Percentiles rank a stretch among this genome's conserved stretches.
phyloP scores from a whole-genome alignment of 2,329 filamentous ascomycete species.

The Arthroderma sp. region DNA sequence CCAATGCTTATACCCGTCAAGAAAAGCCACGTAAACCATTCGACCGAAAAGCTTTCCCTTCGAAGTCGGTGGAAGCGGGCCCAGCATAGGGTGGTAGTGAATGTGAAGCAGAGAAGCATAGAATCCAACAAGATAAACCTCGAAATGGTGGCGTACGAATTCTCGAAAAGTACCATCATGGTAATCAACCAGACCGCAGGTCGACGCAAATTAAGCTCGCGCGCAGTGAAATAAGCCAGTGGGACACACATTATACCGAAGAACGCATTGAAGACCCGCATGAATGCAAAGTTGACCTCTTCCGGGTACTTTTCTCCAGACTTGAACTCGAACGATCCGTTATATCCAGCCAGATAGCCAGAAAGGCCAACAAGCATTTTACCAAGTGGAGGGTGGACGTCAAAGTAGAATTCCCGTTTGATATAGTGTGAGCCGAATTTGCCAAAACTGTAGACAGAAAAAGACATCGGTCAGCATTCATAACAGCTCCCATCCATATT shows the following conservation, averaged over 20 bases:
- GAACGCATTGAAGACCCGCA: conserved; percentile 92
- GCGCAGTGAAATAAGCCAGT: conserved; percentile 87
- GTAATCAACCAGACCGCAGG: conserved; percentile 90
- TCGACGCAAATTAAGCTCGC: conserved; percentile 73
- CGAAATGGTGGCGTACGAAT: conserved; percentile 98
- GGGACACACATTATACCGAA: conserved; percentile 90
- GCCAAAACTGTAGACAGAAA: conserved; percentile 26
- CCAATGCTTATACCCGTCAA: conserved; percentile 91
- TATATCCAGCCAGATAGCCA: conserved; percentile 92
- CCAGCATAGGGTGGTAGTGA: conserved; percentile 94
- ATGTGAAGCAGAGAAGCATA: conserved; percentile 98
- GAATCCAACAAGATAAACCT: conserved; percentile 96
- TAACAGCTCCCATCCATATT: background rate
- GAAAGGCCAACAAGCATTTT: conserved; percentile 98
- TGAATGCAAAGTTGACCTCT: conserved; percentile 93
- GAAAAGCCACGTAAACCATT: conserved; percentile 93
- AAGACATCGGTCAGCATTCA: conserved; percentile 3
- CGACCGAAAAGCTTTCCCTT: conserved; percentile 68
- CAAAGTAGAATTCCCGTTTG: conserved; percentile 98
- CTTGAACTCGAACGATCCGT: conserved; percentile 98
- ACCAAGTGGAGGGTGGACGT: conserved; percentile 87
- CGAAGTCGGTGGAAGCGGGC: conserved; percentile 87
- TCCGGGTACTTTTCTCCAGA: conserved; percentile 90
- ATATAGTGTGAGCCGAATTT: conserved; percentile 99
- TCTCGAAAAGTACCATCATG: conserved; percentile 95